Conservation (phyloP, 495 filamentous ascomycete species). For the Bathelium albidoporum region DNA sequence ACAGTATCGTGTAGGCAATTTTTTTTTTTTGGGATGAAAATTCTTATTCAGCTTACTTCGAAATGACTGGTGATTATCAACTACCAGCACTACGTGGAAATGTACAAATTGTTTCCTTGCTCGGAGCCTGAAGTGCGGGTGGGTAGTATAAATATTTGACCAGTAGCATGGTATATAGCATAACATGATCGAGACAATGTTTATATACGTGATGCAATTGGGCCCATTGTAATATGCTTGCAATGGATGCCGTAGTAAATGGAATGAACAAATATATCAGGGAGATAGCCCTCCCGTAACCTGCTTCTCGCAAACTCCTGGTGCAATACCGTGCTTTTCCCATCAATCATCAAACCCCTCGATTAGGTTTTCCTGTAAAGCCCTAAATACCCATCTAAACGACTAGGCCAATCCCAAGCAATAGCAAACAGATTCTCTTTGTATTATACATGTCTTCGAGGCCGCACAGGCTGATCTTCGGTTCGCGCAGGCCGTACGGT, state of each 20-base stretch:
- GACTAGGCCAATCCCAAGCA: not conserved
- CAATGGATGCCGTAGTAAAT: not conserved
- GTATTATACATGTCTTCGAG: not conserved
- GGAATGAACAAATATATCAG: not conserved
- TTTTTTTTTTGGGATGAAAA: too few species aligned
- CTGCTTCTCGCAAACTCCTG: not conserved
- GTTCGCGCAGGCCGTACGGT: not conserved
- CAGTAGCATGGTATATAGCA: too few species aligned
- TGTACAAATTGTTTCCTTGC: too few species aligned
- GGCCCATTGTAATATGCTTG: not conserved
- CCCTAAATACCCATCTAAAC: too few species aligned
- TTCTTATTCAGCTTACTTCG: too few species aligned
- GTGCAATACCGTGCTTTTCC: not conserved
- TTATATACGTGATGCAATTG: not conserved
- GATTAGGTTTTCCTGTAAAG: not conserved
- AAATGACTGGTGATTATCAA: too few species aligned
- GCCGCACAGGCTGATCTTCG: not conserved
- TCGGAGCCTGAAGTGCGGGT: too few species aligned
- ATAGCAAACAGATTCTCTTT: not conserved
- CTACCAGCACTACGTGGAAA: too few species aligned
- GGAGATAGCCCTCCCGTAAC: not conserved
- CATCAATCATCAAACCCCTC: not conserved
- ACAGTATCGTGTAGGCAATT: too few species aligned
- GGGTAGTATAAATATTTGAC: too few species aligned
- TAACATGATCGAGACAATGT: not conserved